These are phyloP conservation scores for Euphorbia tirucalli DNA, from an alignment of 345 rosid species.

Conservation along the genomic window DNA sequence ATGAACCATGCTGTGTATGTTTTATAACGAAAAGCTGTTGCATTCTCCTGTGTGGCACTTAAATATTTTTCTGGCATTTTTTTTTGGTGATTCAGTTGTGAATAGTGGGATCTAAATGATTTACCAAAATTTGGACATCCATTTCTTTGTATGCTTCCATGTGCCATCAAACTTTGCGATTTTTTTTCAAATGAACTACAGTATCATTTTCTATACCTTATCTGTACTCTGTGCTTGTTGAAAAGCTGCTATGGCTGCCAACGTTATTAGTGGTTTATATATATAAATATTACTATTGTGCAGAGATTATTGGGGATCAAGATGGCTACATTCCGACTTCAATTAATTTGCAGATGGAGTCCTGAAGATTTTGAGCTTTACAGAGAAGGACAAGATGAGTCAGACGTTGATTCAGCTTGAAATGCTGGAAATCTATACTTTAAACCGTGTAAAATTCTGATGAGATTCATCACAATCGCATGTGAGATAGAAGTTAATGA, in stretches of 20 bases:
- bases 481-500: background rate
- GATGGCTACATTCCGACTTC: conserved; percentile 86
- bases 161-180: background rate
- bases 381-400: conserved; percentile 55
- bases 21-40: background rate
- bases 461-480: conserved; percentile 5
- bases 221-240: background rate
- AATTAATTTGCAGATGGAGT: conserved; percentile 78
- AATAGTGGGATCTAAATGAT: background rate
- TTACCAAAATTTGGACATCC: background rate
- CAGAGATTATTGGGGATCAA: conserved; percentile 89
- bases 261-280: background rate
- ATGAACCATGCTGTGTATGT: background rate
- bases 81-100: background rate
- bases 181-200: background rate
- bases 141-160: background rate
- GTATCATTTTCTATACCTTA: background rate
- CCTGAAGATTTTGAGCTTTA: conserved; percentile 72
- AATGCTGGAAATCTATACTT: background rate
- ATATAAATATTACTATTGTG: conserved; percentile 14
- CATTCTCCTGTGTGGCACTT: background rate
- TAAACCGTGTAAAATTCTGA: background rate
- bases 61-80: too few relatives aligned
- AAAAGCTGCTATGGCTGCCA: background rate
- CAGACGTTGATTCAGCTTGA: conserved; percentile 81